Base-by-base conservation (phyloP, 2,329 filamentous ascomycete genomes). In the Trichophyton rubrum region DNA sequence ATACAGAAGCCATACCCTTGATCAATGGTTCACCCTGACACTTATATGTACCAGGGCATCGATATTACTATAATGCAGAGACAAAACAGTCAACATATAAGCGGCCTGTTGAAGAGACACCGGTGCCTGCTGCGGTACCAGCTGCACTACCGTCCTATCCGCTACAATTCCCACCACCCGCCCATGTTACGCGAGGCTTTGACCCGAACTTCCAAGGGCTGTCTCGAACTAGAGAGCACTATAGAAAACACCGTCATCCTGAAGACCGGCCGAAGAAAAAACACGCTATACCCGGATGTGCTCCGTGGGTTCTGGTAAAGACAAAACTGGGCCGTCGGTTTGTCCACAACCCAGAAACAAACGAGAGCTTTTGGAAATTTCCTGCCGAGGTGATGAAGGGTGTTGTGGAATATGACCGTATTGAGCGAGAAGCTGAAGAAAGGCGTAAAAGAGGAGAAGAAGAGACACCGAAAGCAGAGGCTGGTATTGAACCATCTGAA, bases 331-430 rank as follows among this genome's bases (percentile, higher is more conserved):
- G 89, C 22, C 81, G 93, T 61, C 83, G 91, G 59, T 99, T 99
- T 69, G 90, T 91, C 1, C 89, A 95, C 76, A 96, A 99, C 66
- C 83, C 85, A 0, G 81, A 82, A 59, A 96, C 92, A 65, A 88
- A 92, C 41, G 82, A 90, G 66, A 97, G 91, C 73, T 90, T 90
- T 73, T 99, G 95, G 93, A 90, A 90, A 68, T 93, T 96, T 67
- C 93, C 93, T 0, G 84, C 89, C 60, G 86, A 93, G 71, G 80
- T 99, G 40, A 86, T 91, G 80, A 85, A 87, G 62, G 90, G 84
- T 0, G 82, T 86, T 1, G 71, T 82, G 3, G 82, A 85, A 13
- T 88, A 93, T 59, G 84, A 87, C 68, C 75, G 75, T 24, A 77
- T 89, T 60, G 90, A 96, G 72, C 84, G 87, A 70, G 84, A 86